Conservation (phyloP, 495 filamentous ascomycete genomes). For the Eremomyces bilateralis region DNA sequence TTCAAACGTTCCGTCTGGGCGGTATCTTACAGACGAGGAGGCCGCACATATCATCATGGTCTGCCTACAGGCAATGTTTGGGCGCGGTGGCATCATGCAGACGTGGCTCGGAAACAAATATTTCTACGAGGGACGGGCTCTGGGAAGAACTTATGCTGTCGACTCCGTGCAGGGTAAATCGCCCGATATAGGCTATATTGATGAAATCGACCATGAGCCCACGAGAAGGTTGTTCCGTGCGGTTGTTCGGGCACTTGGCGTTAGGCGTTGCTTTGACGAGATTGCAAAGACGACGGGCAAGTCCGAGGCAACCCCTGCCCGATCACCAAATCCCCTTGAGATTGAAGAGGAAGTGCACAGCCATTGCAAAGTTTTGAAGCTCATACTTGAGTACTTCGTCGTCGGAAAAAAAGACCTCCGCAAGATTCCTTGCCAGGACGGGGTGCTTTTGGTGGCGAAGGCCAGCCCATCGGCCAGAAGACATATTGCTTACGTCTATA, state of each 20-base stretch:
- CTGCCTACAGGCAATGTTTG: constrained; percentile 33
- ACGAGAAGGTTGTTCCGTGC: constrained; percentile 32
- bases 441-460: no score
- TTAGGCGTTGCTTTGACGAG: constrained; percentile 28
- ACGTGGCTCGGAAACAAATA: neutral
- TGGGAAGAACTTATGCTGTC: neutral
- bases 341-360: neutral
- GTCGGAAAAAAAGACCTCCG: neutral
- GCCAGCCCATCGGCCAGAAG: no score
- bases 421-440: neutral
- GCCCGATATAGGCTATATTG: constrained; percentile 11
- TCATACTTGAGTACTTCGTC: neutral
- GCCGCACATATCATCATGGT: constrained; percentile 34
- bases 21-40: constrained; percentile 28
- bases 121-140: neutral
- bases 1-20: neutral
- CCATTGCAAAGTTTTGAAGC: neutral
- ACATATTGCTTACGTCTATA: constrained; percentile 2
- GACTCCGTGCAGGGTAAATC: neutral
- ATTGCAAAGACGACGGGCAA: constrained; percentile 22
- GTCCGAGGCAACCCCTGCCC: neutral
- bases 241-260: constrained; percentile 31
- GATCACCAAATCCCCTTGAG: neutral
- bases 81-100: constrained; percentile 25
- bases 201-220: constrained; percentile 39